phyloP scores from a whole-genome alignment of 2,329 filamentous ascomycete genomes.

The Nigrograna mackinnonii region DNA sequence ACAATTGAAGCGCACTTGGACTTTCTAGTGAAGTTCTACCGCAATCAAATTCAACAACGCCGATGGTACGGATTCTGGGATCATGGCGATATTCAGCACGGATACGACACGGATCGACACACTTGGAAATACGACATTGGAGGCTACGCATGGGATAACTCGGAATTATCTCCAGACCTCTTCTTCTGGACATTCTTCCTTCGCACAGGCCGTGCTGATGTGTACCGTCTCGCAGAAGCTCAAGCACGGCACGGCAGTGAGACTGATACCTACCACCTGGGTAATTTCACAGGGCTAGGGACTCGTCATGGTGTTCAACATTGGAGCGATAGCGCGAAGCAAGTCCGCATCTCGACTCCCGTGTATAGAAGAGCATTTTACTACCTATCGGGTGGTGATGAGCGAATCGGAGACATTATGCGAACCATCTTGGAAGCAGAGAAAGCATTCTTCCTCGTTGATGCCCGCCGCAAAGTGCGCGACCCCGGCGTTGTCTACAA shows the following conservation, averaged over 20 bases:
- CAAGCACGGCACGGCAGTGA: constrained; percentile 63
- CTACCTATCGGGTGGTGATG: constrained; percentile 59
- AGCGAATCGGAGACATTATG: constrained; percentile 60
- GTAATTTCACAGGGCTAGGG: constrained; percentile 62
- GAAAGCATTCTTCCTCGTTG: constrained; percentile 56
- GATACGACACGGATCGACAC: constrained; percentile 63
- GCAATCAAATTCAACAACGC: constrained; percentile 58
- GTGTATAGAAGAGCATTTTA: constrained; percentile 63
- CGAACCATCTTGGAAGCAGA: constrained; percentile 57
- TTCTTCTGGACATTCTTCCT: constrained; percentile 68
- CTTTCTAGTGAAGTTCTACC: constrained; percentile 61
- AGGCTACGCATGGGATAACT: constrained; percentile 69
- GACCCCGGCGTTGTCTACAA: constrained; percentile 54
- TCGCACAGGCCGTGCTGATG: constrained; percentile 59
- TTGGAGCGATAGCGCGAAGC: constrained; percentile 64
- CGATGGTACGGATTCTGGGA: constrained; percentile 68
- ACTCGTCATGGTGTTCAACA: constrained; percentile 67
- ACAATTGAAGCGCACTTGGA: constrained; percentile 58
- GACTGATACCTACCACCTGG: constrained; percentile 65
- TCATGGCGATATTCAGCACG: constrained; percentile 66
- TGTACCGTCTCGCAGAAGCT: constrained; percentile 63
- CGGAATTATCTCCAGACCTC: constrained; percentile 64
- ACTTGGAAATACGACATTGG: constrained; percentile 67
- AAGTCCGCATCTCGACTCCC: constrained; percentile 62
- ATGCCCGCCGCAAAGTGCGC: constrained; percentile 63